Percentiles rank a stretch among this genome's conserved stretches.
Conservation (phyloP, 768 basidiomycete species). For the Tulasnella sp. region DNA sequence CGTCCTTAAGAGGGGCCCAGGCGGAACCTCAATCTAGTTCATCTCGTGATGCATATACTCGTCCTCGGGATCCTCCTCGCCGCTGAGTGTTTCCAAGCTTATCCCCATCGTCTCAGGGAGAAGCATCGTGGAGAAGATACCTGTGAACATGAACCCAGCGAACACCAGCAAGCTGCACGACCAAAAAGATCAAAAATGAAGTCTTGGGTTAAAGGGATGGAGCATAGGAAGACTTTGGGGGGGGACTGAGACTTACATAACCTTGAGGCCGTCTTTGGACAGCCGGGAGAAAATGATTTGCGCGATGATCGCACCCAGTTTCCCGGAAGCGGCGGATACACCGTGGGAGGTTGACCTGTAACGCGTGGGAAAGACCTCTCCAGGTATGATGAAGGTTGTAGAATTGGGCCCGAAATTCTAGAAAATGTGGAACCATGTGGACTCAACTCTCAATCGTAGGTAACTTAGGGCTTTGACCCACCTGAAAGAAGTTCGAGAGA, state of each 20-base stretch:
- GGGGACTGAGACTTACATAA: conserved; percentile 40
- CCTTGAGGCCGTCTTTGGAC: conserved; percentile 43
- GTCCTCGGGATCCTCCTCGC: conserved; percentile 21
- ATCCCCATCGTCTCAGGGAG: conserved; percentile 28
- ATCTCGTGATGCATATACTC: conserved; percentile 20
- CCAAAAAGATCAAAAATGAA: neutral
- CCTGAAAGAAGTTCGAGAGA: conserved; percentile 28
- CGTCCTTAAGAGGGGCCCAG: too few species aligned
- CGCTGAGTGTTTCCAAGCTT: conserved; percentile 24
- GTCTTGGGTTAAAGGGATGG: conserved; percentile 35
- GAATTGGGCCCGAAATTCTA: conserved; percentile 23
- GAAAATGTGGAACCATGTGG: too few species aligned
- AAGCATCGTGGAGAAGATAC: conserved; percentile 26
- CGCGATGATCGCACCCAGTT: conserved; percentile 30
- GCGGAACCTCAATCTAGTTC: too few species aligned
- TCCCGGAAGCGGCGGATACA: conserved; percentile 28
- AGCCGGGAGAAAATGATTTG: conserved; percentile 26
- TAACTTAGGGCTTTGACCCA: too few species aligned
- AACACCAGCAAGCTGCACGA: conserved; percentile 28
- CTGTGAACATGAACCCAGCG: conserved; percentile 28
- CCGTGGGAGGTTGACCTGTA: conserved; percentile 30
- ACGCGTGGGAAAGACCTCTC: conserved; percentile 31
- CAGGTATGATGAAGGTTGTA: conserved; percentile 29
- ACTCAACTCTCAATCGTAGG: neutral
- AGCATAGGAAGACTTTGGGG: neutral